Evolutionary conservation across 2,329 filamentous ascomycete species (phyloP).

Genomic region (Colletotrichum tropicicola): DNA sequence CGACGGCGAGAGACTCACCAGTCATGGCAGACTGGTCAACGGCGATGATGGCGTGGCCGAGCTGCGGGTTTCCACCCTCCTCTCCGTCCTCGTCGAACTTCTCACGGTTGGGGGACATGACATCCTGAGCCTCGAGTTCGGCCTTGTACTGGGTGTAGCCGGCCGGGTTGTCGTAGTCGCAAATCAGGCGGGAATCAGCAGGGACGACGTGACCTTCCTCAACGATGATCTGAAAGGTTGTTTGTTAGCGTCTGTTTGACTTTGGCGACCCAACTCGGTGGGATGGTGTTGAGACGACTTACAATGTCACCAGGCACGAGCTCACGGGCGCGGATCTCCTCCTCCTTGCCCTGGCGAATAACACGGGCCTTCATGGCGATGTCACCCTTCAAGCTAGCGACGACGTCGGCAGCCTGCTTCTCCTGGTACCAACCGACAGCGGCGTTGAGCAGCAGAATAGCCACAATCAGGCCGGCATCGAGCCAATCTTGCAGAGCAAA

Average conservation of each 20-base stretch:
- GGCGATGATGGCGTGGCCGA: slow-evolving; percentile 73
- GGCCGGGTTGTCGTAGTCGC: slow-evolving; percentile 71
- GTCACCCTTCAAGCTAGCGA: slow-evolving; percentile 78
- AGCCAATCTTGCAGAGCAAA: slow-evolving; percentile 81
- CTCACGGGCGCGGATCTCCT: slow-evolving; percentile 77
- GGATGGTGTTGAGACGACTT: slow-evolving; percentile 43
- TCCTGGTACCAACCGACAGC: slow-evolving; percentile 84
- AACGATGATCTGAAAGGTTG: slow-evolving; percentile 64
- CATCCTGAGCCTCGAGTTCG: slow-evolving; percentile 71
- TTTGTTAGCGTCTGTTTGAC: slow-evolving; percentile 5
- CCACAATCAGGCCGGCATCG: slow-evolving; percentile 77
- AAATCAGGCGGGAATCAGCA: slow-evolving; percentile 76
- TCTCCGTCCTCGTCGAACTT: slow-evolving; percentile 69
- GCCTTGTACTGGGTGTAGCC: slow-evolving; percentile 58
- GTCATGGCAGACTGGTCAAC: slow-evolving; percentile 84
- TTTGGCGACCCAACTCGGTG: neutral
- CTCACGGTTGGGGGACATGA: slow-evolving; percentile 29
- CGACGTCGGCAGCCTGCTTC: slow-evolving; percentile 82
- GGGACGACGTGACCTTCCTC: slow-evolving; percentile 78
- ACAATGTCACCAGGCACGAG: slow-evolving; percentile 81
- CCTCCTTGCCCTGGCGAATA: slow-evolving; percentile 72
- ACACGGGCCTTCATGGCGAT: slow-evolving; percentile 79
- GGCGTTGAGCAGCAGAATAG: slow-evolving; percentile 79
- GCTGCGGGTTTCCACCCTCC: slow-evolving; percentile 59
- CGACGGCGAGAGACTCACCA: slow-evolving; percentile 81